A percentile compares a stretch with the other conserved stretches of the same genome.
These are phyloP conservation scores for Ascochyta pisi DNA, from an alignment of 2,329 filamentous ascomycete species.

Conservation along the genomic window DNA sequence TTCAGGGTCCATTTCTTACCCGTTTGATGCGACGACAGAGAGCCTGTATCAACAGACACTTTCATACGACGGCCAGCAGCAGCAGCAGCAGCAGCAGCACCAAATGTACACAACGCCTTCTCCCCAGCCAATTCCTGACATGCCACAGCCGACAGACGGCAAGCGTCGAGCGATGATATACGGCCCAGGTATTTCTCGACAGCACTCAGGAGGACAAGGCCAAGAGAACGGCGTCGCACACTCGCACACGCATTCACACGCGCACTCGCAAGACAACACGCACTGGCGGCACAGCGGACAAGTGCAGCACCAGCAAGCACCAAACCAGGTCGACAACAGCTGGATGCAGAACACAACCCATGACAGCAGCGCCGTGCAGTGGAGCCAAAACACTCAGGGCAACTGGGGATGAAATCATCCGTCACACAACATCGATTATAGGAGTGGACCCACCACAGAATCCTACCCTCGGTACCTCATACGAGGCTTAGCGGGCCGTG, in stretches of 20 bases:
- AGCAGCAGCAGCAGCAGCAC: slow-evolving; percentile 10
- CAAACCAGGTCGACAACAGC: slow-evolving; percentile 3
- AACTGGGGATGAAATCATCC: slow-evolving; percentile 5
- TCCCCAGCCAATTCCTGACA: slow-evolving; percentile 39
- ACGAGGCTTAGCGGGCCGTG: too few relatives aligned
- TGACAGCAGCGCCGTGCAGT: slow-evolving; percentile 15
- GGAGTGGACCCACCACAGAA: background rate
- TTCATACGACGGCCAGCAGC: slow-evolving; percentile 23
- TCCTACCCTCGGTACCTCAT: too few relatives aligned
- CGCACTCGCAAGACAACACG: slow-evolving; percentile 5
- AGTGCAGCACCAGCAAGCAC: slow-evolving; percentile 7
- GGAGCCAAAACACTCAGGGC: slow-evolving; percentile 3
- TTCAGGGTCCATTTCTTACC: slow-evolving; percentile 38
- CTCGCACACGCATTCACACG: background rate
- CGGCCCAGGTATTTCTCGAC: slow-evolving; percentile 30
- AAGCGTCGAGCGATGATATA: slow-evolving; percentile 42
- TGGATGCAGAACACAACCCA: slow-evolving; percentile 5
- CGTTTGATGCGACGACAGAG: slow-evolving; percentile 26
- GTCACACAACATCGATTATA: background rate
- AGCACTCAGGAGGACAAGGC: slow-evolving; percentile 10
- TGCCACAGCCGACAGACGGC: slow-evolving; percentile 43
- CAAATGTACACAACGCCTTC: slow-evolving; percentile 33
- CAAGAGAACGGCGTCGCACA: slow-evolving; percentile 8
- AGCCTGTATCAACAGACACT: slow-evolving; percentile 26
- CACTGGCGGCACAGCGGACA: slow-evolving; percentile 9